Evolutionary conservation across 345 rosid genomes (phyloP).

Genomic region (Populus euphratica): DNA sequence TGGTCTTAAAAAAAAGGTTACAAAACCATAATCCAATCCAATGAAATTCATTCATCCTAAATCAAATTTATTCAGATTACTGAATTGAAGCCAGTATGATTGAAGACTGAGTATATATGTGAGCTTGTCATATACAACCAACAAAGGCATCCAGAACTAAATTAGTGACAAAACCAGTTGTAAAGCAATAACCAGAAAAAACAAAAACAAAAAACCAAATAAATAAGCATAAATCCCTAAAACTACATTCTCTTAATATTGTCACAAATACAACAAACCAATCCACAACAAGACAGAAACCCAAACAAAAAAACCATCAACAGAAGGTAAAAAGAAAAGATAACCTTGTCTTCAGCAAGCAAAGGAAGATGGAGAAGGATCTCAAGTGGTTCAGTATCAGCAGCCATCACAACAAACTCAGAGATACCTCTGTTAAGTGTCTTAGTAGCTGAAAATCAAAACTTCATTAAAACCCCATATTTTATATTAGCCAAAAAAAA

Average conservation of each 20-base stretch:
- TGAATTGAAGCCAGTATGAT: not conserved
- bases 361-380: conserved; percentile 70
- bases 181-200: not conserved
- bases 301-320: too few relatives aligned
- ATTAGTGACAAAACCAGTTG: not conserved
- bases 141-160: not conserved
- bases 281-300: not conserved
- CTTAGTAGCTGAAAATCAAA: conserved; percentile 66
- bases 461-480: not conserved
- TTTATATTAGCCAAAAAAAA: not conserved
- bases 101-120: not conserved
- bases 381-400: conserved; percentile 73
- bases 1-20: not conserved
- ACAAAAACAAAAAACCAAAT: not conserved
- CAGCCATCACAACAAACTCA: conserved; percentile 67
- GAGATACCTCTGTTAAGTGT: conserved; percentile 91
- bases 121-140: not conserved
- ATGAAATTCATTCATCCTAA: not conserved
- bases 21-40: not conserved
- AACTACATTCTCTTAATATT: not conserved
- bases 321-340: not conserved
- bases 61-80: not conserved
- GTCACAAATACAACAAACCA: not conserved
- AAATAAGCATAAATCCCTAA: not conserved
- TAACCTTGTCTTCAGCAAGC: conserved; percentile 84